Base-by-base conservation (phyloP, 2,329 filamentous ascomycete species). In the Penicillium decumbens region DNA sequence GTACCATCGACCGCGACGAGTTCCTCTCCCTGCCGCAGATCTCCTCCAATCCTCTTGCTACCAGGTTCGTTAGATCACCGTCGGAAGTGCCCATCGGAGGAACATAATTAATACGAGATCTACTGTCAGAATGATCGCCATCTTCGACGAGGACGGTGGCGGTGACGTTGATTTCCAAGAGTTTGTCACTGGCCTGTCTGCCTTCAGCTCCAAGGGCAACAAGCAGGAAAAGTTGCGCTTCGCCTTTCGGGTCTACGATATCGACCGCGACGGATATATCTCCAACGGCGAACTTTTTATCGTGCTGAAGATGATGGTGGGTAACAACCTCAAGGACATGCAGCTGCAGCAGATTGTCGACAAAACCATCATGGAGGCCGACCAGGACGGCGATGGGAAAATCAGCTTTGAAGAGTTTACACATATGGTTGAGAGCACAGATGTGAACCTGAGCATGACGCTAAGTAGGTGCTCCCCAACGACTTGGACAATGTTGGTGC, bases 281-380 rank as follows among this genome's bases (percentile, higher is more conserved):
- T 95, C 89, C 77, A 98, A 98, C 73, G 93, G 93, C 65, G 93
- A 98, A 78, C 82, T 98, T 44, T 98, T 97, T 73, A 97, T 98
- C 65, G 93, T 98, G 66, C 80, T 98, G 65, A 98, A 98, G 87
- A 98, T 98, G 93, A 98, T 98, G 93, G 93, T 98, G 44, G 93
- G 93, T 52, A 96, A 88, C 77, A 98, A 98, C 73, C 77, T 98
- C 66, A 98, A 98, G 80, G 93, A 98, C 72, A 89, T 96, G 75
- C 93, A 98, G 76, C 76, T 98, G 70, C 93, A 98, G 77, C 93
- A 84, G 82, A 98, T 98, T 70, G 93, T 98, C 62, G 93, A 98
- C 78, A 98, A 98, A 83, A 98, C 93, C 52, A 97, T 98, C 71
- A 97, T 97, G 93, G 93, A 98, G 77, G 93, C 93, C 42, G 93